Evolutionary conservation across 306 rosid species (phyloP), one percentile per base, ranked within the genome.

Genomic region (Astragalus membranaceus): DNA sequence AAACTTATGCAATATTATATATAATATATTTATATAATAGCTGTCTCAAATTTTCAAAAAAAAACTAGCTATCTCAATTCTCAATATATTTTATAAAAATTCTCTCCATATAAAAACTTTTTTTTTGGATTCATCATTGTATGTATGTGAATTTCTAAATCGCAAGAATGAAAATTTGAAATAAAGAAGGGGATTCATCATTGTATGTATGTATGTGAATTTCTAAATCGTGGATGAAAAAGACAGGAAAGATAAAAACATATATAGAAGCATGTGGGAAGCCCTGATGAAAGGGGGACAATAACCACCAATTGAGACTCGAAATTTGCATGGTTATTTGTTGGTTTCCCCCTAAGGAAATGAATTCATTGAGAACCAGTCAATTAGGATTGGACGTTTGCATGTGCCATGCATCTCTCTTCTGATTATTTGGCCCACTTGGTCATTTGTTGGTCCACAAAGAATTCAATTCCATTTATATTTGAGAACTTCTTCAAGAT

Each of bases 261-360:
- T 35, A 64, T 41, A 67, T 35, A 64, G 42, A 67, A 49, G 70
- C 75, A 67, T 73, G 83, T 67, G 83, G 46, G 70, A 41, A 59
- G 46, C 37, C 37, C 3, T 32, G 1, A 13, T 14, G 39, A 10
- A 39, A 30, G 37, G 75, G 81, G 61, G 75, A 64, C 79, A 78
- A 10, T 0, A 73, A 75, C 83, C 79, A 59, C 75, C 64, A 60
- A 58, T 79, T 73, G 60, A 73, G 83, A 73, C 66, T 56, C 6
- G 23, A 72, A 56, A 56, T 33, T 70, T 46, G 50, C 33, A 59
- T 72, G 64, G 68, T 29, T 49, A 49, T 29, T 17, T 46, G 14
- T 64, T 61, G 5, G 10, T 16, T 64, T 58, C 8, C 41, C 8
- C 0, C 10, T 1, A 4, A 1, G 29, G 48, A 1, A 64, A 63